Evolutionary conservation across 768 basidiomycete genomes (phyloP).

Genomic region (Steccherinum ochraceum): DNA sequence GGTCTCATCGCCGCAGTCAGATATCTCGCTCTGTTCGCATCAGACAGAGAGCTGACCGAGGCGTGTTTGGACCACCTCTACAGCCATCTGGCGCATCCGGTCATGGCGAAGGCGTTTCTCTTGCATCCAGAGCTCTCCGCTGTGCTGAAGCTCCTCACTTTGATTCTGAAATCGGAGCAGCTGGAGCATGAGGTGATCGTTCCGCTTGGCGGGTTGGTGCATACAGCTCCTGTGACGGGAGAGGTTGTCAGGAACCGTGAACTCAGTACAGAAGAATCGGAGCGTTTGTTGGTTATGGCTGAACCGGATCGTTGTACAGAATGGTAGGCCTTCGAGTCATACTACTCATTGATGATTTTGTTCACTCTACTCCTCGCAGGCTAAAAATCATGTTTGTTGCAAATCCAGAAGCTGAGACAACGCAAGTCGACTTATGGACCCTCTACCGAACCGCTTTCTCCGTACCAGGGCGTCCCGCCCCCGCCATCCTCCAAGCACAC

Average conservation of each 20-base stretch:
- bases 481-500: slow-evolving; percentile 47
- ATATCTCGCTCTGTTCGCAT: slow-evolving; percentile 62
- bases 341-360: slow-evolving; percentile 1
- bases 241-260: slow-evolving; percentile 52
- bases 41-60: slow-evolving; percentile 64
- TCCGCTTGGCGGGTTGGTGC: slow-evolving; percentile 54
- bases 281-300: slow-evolving; percentile 44
- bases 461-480: slow-evolving; percentile 22
- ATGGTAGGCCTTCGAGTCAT: slow-evolving; percentile 41
- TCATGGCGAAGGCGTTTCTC: slow-evolving; percentile 74
- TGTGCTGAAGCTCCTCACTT: slow-evolving; percentile 61
- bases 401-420: slow-evolving; percentile 72
- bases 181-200: slow-evolving; percentile 58
- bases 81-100: slow-evolving; percentile 63
- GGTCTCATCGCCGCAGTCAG: slow-evolving; percentile 59
- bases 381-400: slow-evolving; percentile 86
- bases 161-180: slow-evolving; percentile 65
- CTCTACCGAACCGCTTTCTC: slow-evolving; percentile 83
- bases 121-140: slow-evolving; percentile 64
- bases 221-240: slow-evolving; percentile 47
- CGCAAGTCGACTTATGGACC: slow-evolving; percentile 95
- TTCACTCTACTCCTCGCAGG: slow-evolving; percentile 39
- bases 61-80: slow-evolving; percentile 72
- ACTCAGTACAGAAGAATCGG: slow-evolving; percentile 64
- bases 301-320: slow-evolving; percentile 82